Base-by-base conservation (phyloP, 2,329 filamentous ascomycete species). In the Plectosphaerella cucumerina region DNA sequence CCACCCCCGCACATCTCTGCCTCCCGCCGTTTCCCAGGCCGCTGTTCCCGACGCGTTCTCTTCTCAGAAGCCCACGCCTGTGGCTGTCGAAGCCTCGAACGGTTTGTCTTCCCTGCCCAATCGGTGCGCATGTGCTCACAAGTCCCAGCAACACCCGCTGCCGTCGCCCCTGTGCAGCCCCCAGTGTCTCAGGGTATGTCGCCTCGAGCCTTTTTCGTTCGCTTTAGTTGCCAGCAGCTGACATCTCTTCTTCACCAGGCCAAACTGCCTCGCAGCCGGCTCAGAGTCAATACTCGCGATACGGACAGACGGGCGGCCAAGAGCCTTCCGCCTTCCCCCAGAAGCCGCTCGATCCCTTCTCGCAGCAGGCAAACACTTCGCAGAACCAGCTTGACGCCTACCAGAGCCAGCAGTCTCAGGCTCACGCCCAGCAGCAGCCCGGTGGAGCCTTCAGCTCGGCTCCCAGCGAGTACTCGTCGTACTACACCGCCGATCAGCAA, bases 341-440 rank as follows among this genome's bases (percentile, higher is more conserved):
- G 69, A 97, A 97, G 75, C 83, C 87, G 2, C 92, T 91, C 69
- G 93, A 97, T 65, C 82, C 89, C 1, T 97, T 96, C 66, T 82
- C 79, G 59, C 90, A 95, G 65, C 89, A 91, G 65, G 68, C 74
- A 8, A 63, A 69, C 21, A 65, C 72, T 42, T 58, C 65, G 12
- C 73, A 77, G 56, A 71, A 64, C 53, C 86, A 86, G 53, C 84
- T 81, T 61, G 87, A 90, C 67, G 70, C 72, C 68, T 80, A 81
- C 68, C 71, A 76, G 47, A 69, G 72, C 34, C 82, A 85, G 62
- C 80, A 82, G 58, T 74, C 83, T 8, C 82, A 84, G 63, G 20
- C 46, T 4, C 75, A 75, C 53, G 77, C 81, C 33, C 75, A 77
- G 57, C 79, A 80, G 50, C 81, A 83, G 59, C 80, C 81, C 55